These are phyloP conservation scores for Kodamaea fukazawae DNA, from an alignment of 805 yeast species.

Conservation along the genomic window DNA sequence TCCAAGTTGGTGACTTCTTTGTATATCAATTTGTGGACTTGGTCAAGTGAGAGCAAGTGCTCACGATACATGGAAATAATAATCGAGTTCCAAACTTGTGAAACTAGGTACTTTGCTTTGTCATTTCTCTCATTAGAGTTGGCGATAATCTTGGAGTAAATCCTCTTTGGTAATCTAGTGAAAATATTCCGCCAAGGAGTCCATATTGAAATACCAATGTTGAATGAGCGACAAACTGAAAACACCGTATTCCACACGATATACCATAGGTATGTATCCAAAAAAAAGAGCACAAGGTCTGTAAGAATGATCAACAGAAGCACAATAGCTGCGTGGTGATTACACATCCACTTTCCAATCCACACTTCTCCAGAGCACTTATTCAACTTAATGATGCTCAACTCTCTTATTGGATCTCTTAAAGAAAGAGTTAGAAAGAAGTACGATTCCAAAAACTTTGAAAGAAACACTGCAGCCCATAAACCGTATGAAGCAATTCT, in stretches of 20 bases:
- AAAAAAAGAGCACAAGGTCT: conserved; percentile 66
- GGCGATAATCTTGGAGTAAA: conserved; percentile 64
- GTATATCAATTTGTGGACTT: conserved; percentile 63
- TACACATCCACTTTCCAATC: conserved; percentile 53
- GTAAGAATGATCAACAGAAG: conserved; percentile 53
- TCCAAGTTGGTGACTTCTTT: conserved; percentile 43
- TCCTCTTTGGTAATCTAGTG: conserved; percentile 72
- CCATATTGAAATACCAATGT: conserved; percentile 79
- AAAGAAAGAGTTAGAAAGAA: conserved; percentile 72
- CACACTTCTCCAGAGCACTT: conserved; percentile 62
- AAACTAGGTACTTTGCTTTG: conserved; percentile 42
- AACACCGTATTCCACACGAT: conserved; percentile 75
- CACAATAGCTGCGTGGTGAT: conserved; percentile 54
- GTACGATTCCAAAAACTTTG: conserved; percentile 75
- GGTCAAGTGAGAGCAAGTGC: conserved; percentile 71
- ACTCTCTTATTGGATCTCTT: conserved; percentile 69
- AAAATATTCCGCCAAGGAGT: conserved; percentile 87
- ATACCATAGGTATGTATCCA: conserved; percentile 85
- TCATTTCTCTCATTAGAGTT: conserved; percentile 34
- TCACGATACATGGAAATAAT: conserved; percentile 79
- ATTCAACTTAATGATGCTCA: conserved; percentile 52
- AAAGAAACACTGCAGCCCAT: conserved; percentile 65
- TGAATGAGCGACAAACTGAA: conserved; percentile 67
- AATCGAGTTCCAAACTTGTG: conserved; percentile 75
- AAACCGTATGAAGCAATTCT: conserved; percentile 62